These are phyloP conservation scores for Skeletonema costatum DNA, from an alignment of 108 stramenopile genomes.

Conservation along the genomic window DNA sequence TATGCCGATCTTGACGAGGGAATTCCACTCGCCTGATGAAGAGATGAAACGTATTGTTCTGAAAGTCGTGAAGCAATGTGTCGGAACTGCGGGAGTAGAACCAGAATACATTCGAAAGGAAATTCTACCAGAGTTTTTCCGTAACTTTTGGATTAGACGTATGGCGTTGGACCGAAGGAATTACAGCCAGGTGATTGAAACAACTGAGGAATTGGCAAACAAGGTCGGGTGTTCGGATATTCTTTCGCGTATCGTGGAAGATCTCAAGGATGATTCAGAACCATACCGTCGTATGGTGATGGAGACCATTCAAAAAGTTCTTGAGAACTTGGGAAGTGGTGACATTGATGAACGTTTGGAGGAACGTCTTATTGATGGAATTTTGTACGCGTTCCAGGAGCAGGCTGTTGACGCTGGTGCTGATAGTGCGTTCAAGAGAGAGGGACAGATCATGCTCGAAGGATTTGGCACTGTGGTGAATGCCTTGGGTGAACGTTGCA, in stretches of 20 bases:
- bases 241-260: constrained; percentile 95
- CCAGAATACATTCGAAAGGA: constrained; percentile 96
- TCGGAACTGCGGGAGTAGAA: constrained; percentile 97
- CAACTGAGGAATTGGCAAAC: constrained; percentile 97
- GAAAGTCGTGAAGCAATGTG: constrained; percentile 99
- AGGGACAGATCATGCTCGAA: constrained; percentile 92
- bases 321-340: constrained; percentile 93
- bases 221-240: constrained; percentile 98
- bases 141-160: constrained; percentile 98
- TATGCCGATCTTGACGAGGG: constrained; percentile 97
- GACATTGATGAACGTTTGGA: constrained; percentile 97
- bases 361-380: constrained; percentile 97
- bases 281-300: constrained; percentile 99
- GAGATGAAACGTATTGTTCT: constrained; percentile 99
- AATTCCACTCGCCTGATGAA: constrained; percentile 96
- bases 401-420: constrained; percentile 89
- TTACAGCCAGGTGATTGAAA: constrained; percentile 97
- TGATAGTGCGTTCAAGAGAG: constrained; percentile 66
- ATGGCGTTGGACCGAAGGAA: constrained; percentile 98
- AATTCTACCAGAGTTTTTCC: constrained; percentile 97
- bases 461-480: constrained; percentile 98
- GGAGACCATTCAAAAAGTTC: constrained; percentile 93
- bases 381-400: constrained; percentile 99
- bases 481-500: constrained; percentile 94
- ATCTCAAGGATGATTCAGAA: constrained; percentile 99